Conservation (phyloP, 164 flowering plant genomes). For the Dillenia turbinata region DNA sequence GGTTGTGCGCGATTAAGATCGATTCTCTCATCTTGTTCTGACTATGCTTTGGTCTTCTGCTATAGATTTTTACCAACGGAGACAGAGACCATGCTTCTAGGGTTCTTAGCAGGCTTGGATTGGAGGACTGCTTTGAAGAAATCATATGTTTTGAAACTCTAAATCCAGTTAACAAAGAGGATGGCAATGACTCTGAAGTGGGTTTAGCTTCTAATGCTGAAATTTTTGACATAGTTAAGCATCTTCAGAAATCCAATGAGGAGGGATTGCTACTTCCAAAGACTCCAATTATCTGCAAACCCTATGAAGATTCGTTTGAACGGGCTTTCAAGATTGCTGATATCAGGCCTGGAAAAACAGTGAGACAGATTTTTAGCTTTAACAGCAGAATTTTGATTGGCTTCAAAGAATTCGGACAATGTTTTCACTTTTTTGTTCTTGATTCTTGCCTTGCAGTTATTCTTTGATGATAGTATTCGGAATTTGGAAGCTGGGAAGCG, state of each 20-base stretch:
- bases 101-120: constrained; percentile 63
- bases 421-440: constrained; percentile 5
- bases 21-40: constrained; percentile 1
- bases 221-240: constrained; percentile 34
- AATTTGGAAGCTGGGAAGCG: constrained; percentile 71
- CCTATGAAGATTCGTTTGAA: constrained; percentile 55
- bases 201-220: constrained; percentile 6
- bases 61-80: constrained; percentile 78
- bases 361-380: constrained; percentile 25
- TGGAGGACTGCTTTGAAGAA: constrained; percentile 86
- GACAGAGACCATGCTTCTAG: constrained; percentile 67
- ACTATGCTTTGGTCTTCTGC: constrained; percentile 6
- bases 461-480: constrained; percentile 91
- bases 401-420: neutral
- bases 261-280: constrained; percentile 33
- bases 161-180: constrained; percentile 32
- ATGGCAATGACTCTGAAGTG: constrained; percentile 11
- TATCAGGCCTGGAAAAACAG: constrained; percentile 69
- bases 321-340: constrained; percentile 63
- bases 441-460: constrained; percentile 54
- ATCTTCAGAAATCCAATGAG: constrained; percentile 21
- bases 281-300: constrained; percentile 85
- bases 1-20: neutral
- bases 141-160: constrained; percentile 83
- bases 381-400: neutral